Percentiles rank a stretch among this genome's conserved stretches.
phyloP scores from a whole-genome alignment of 495 filamentous ascomycete genomes.

The Hypoxylon subgilvum region DNA sequence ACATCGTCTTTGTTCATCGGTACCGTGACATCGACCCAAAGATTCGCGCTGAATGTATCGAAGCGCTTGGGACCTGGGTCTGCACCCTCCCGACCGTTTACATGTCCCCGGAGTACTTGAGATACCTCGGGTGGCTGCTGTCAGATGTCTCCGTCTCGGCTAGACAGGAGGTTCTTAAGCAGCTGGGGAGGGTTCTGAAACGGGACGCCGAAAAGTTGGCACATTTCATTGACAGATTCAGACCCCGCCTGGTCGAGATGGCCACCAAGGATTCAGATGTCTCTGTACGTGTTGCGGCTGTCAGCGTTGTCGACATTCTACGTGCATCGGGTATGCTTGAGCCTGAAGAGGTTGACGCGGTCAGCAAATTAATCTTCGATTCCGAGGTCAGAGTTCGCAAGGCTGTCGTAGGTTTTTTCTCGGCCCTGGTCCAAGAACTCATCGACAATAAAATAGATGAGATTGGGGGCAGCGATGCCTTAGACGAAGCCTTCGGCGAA shows the following conservation, averaged over 20 bases:
- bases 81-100: conserved; percentile 80
- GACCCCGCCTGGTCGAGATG: conserved; percentile 90
- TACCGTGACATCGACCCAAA: conserved; percentile 91
- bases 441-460: conserved; percentile 83
- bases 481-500: conserved; percentile 71
- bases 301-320: conserved; percentile 80
- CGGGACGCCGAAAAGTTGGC: conserved; percentile 78
- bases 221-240: conserved; percentile 88
- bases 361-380: conserved; percentile 87
- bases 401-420: conserved; percentile 87
- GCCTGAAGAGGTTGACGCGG: conserved; percentile 83
- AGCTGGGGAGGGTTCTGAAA: conserved; percentile 77
- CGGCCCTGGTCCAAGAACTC: conserved; percentile 79
- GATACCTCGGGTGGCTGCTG: conserved; percentile 93
- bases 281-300: conserved; percentile 74
- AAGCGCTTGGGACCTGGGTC: conserved; percentile 87
- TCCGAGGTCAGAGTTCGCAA: conserved; percentile 80
- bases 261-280: conserved; percentile 80
- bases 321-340: conserved; percentile 86
- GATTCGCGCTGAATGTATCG: conserved; percentile 83
- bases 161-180: conserved; percentile 78
- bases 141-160: conserved; percentile 74
- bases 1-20: conserved; percentile 89
- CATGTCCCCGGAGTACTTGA: conserved; percentile 83
- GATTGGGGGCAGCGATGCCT: conserved; percentile 65